Conservation (phyloP, 2,329 filamentous ascomycete genomes). For the Didymella lethalis region DNA sequence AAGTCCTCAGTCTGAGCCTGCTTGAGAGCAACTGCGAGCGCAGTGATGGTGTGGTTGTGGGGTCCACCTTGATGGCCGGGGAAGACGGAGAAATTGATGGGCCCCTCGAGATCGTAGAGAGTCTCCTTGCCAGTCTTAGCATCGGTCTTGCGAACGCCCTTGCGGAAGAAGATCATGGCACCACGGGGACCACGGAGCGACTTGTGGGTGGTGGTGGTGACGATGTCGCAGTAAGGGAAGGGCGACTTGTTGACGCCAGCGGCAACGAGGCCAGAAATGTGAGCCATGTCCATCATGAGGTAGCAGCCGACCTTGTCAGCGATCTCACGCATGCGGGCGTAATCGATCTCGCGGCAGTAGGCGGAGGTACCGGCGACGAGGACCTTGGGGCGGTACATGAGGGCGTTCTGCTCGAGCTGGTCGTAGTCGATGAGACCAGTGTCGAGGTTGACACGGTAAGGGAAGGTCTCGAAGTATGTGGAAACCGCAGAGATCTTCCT, state of each 20-base stretch:
- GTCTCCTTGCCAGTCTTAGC: conserved; percentile 85
- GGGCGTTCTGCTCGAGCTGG: conserved; percentile 84
- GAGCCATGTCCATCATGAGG: conserved; percentile 94
- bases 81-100: conserved; percentile 97
- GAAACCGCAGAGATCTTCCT: conserved; percentile 99
- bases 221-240: conserved; percentile 89
- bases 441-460: conserved; percentile 87
- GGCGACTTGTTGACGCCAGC: conserved; percentile 90
- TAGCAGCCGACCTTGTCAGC: conserved; percentile 92
- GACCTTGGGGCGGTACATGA: conserved; percentile 92
- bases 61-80: conserved; percentile 97
- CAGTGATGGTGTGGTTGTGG: conserved; percentile 99
- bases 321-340: conserved; percentile 88
- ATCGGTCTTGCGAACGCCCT: conserved; percentile 83
- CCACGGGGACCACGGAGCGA: conserved; percentile 92
- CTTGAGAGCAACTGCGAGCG: conserved; percentile 90
- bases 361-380: conserved; percentile 94
- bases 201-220: conserved; percentile 98
- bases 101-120: conserved; percentile 87
- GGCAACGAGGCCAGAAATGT: conserved; percentile 93
- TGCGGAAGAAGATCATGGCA: conserved; percentile 98
- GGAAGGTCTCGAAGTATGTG: conserved; percentile 98
- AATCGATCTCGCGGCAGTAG: conserved; percentile 96
- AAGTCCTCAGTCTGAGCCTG: conserved; percentile 91
- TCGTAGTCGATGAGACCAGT: conserved; percentile 97